Evolutionary conservation across 2,329 filamentous ascomycete species (phyloP), one percentile per base, ranked within the genome.

Genomic region (Metarhizium robertsii): DNA sequence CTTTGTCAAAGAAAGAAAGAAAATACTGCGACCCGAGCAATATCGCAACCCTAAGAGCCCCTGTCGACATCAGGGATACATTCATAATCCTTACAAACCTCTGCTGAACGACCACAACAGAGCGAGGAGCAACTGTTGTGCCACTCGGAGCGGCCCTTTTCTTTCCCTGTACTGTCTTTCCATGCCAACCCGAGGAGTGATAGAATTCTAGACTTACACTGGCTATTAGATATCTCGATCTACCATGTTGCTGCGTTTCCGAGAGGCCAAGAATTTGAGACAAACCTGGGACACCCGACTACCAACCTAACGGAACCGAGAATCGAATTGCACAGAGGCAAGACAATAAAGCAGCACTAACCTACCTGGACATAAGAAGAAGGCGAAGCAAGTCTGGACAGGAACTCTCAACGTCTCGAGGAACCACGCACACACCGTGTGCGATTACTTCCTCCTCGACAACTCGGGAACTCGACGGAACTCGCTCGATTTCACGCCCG

Each of bases 61-160:
- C 45, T 48, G 45, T 29, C 45, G 11, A 14, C 45, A 16, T 18
- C 45, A 48, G 45, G 6, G 14, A 48, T 6, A 48, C 25, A 48
- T 48, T 48, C 20, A 48, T 48, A 47, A 25, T 43, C 46, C 54
- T 45, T 53, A 42, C 50, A 14, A 48, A 48, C 20, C 45, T 48
- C 30, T 18, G 13, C 30, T 51, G 46, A 40, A 50, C 47, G 38
- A 47, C 51, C 55, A 52, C 52, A 25, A 25, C 55, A 57, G 52
- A 54, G 43, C 52, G 52, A 54, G 36, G 40, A 54, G 52, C 52
- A 32, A 52, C 49, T 51, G 48, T 38, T 57, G 49, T 56, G 40
- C 51, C 49, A 57, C 55, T 43, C 47, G 18, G 48, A 20, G 32
- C 32, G 32, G 46, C n/a, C 20, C 34, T 50, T 50, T n/a, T 49